These are phyloP conservation scores for Phytophthora foliorum DNA, from an alignment of 352 stramenopile species.

Conservation along the genomic window DNA sequence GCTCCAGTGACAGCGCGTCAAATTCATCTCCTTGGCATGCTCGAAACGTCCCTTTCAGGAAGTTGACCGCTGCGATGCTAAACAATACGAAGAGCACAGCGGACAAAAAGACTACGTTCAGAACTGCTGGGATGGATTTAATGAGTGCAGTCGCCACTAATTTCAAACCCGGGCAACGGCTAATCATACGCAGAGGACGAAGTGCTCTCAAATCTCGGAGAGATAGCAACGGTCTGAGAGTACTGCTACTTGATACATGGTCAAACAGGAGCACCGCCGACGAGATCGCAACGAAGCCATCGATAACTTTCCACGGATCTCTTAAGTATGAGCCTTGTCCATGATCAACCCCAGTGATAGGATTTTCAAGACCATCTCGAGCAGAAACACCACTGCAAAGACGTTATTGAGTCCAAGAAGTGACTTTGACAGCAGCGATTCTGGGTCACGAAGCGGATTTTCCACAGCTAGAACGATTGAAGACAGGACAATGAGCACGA, in stretches of 20 bases:
- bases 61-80: constrained; percentile 93
- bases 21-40: constrained; percentile 71
- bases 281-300: constrained; percentile 85
- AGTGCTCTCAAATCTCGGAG: constrained; percentile 87
- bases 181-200: constrained; percentile 91
- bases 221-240: constrained; percentile 72
- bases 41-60: constrained; percentile 92
- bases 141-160: constrained; percentile 93
- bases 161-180: constrained; percentile 77
- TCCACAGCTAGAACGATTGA: constrained; percentile 87
- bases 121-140: constrained; percentile 80
- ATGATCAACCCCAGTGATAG: constrained; percentile 75
- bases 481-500: constrained; percentile 77
- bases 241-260: constrained; percentile 32
- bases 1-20: constrained; percentile 37
- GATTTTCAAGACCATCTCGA: constrained; percentile 91
- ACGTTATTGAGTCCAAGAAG: constrained; percentile 69
- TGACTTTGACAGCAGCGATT: constrained; percentile 34
- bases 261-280: constrained; percentile 68
- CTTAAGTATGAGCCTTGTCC: constrained; percentile 80
- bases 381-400: constrained; percentile 77
- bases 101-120: constrained; percentile 91
- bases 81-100: constrained; percentile 95
- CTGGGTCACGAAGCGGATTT: constrained; percentile 72
- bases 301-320: constrained; percentile 88